Evolutionary conservation across 2,329 filamentous ascomycete species (phyloP).

Genomic region (Alternaria sp.): DNA sequence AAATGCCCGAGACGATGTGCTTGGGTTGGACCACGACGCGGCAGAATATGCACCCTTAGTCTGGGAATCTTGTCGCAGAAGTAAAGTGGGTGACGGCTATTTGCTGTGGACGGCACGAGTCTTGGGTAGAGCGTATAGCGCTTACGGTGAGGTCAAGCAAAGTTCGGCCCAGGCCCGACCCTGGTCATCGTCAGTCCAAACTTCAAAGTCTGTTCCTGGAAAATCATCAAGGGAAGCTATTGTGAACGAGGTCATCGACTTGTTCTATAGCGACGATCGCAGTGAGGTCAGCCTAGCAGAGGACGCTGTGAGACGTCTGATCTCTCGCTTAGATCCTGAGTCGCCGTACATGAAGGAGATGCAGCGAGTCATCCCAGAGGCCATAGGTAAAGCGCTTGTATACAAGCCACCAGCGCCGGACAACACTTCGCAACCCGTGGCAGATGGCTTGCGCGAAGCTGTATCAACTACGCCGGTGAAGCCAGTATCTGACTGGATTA

Average conservation of each 20-base stretch:
- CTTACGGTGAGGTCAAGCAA: slow-evolving; percentile 71
- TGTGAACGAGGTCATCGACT: slow-evolving; percentile 46
- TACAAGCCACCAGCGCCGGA: slow-evolving; percentile 29
- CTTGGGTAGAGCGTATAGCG: slow-evolving; percentile 75
- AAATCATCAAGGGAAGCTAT: slow-evolving; percentile 48
- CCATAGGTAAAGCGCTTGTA: slow-evolving; percentile 41
- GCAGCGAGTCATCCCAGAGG: slow-evolving; percentile 38
- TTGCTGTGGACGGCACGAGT: slow-evolving; percentile 85
- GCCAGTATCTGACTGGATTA: slow-evolving; percentile 63
- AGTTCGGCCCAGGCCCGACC: slow-evolving; percentile 32
- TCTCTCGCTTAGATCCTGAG: slow-evolving; percentile 37
- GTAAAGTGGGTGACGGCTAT: slow-evolving; percentile 71
- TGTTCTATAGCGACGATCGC: slow-evolving; percentile 51
- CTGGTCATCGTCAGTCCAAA: slow-evolving; percentile 32
- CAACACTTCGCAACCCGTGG: neutral
- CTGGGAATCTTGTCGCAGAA: slow-evolving; percentile 77
- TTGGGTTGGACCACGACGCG: slow-evolving; percentile 72
- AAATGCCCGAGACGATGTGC: slow-evolving; percentile 69
- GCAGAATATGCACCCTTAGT: slow-evolving; percentile 70
- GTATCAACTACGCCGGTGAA: slow-evolving; percentile 28
- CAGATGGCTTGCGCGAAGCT: slow-evolving; percentile 27
- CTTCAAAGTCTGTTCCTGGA: slow-evolving; percentile 33
- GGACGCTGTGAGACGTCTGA: slow-evolving; percentile 44
- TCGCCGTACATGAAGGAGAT: slow-evolving; percentile 40
- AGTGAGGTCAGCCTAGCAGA: slow-evolving; percentile 57